phyloP scores from a whole-genome alignment of 1,284 basidiomycete genomes.

The Earliella scabrosa region DNA sequence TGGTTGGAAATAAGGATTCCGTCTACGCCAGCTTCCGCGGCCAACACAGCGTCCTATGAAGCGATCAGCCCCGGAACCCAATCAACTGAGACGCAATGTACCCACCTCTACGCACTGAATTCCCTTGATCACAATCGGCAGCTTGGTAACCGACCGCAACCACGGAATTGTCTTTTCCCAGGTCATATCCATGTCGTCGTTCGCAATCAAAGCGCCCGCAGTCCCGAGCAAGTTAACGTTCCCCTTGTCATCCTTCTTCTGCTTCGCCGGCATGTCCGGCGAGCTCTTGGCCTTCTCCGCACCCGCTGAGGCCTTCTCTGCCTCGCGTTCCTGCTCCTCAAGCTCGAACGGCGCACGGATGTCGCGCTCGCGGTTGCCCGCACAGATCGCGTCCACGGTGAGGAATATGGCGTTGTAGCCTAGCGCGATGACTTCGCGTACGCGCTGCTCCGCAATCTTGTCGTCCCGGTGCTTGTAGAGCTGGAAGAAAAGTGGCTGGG shows the following conservation, averaged over 20 bases:
- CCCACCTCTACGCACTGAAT: constrained; percentile 77
- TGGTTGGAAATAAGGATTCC: constrained; percentile 93
- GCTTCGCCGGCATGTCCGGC: constrained; percentile 14
- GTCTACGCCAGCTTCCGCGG: constrained; percentile 85
- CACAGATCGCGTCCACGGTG: constrained; percentile 88
- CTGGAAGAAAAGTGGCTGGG: constrained; percentile 83
- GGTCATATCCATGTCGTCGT: constrained; percentile 74
- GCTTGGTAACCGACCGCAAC: constrained; percentile 73
- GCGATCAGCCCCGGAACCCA: neutral
- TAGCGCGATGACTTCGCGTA: constrained; percentile 71
- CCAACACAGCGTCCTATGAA: constrained; percentile 78
- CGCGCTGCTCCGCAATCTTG: constrained; percentile 67
- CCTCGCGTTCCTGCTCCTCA: constrained; percentile 60
- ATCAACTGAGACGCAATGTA: neutral
- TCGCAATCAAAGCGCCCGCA: constrained; percentile 64
- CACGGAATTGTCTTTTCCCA: constrained; percentile 79
- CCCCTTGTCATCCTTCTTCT: constrained; percentile 39
- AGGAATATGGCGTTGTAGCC: constrained; percentile 89
- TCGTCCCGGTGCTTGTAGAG: constrained; percentile 87
- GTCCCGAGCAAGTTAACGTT: constrained; percentile 57
- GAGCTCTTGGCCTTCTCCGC: constrained; percentile 30
- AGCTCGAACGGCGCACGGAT: constrained; percentile 64
- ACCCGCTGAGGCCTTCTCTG: constrained; percentile 22
- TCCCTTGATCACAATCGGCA: constrained; percentile 88
- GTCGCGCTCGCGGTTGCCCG: constrained; percentile 88